Base-by-base conservation (phyloP, 345 rosid species). In the Passiflora organensis region DNA sequence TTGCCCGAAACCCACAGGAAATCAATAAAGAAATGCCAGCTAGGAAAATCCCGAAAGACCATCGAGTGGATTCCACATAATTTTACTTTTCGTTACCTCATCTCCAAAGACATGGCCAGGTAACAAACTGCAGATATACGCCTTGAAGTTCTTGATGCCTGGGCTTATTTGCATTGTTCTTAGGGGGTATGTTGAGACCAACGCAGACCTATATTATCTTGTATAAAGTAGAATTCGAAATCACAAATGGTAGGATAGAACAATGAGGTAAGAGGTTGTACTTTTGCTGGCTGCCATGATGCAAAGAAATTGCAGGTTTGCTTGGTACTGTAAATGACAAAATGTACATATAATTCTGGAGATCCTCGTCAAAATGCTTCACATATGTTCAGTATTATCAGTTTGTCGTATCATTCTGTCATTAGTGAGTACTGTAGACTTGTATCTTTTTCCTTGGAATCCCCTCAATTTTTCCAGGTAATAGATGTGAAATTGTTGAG, bases 31-130 rank as follows among this genome's bases (percentile, higher is more conserved):
- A 81, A 76, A 72, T 78, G 80, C 50, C 84, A 67, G 32, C 56
- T 49, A 53, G 79, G 80, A 53, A 93, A 84, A 76, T 50, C 85
- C 16, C 79, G 80, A 24, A 89, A 86, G 78, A 59, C 21, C 70
- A 84, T 93, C n/a, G 85, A 79, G 51, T 93, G 99, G 99, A 76
- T 81, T 57, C 94, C 96, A 19, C 88, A 86, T 75, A 86, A 79
- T 71, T 89, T 89, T 64, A 71, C 77, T 61, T 89, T 89, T 48
- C 79, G 99, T 49, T 93, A 89, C 79, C 77, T 93, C 62, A 80
- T 93, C 56, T 68, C 86, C n/a, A 89, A 79, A 74, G 95, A 86
- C 64, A 71, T 88, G 65, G 79, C 77, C 24, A 81, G 74, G 67
- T 87, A 76, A 81, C n/a, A n/a, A n/a, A n/a, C 37, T 39, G 44